Base-by-base conservation (phyloP, 1,284 basidiomycete genomes). In the Ceratobasidium sp. region DNA sequence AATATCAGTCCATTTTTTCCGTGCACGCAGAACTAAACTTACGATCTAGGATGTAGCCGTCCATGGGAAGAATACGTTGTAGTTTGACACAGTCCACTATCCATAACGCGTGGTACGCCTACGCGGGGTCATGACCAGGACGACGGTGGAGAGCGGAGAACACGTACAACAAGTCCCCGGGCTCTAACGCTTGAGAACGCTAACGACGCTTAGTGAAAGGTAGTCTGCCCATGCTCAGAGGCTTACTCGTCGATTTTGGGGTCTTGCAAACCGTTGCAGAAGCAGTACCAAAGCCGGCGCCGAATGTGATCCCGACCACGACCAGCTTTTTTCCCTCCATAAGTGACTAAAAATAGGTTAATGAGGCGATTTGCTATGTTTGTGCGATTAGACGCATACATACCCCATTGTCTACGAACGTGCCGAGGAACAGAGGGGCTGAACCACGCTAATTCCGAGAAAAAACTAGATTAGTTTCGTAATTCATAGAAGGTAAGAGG, bases 61-160 rank as follows among this genome's bases (percentile, higher is more conserved):
- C 35, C 73, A 75, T 75, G 10, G 73, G 62, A 55, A 75, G 62
- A n/a, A 60, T 14, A 8, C 60, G 46, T 54, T 62, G 60, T 10
- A 54, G 50, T 20, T 75, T 75, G 12, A 75, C 38, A 48, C 60
- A 65, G 30, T 75, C 73, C 2, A 66, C 7, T 33, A 75, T 66
- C 73, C 73, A 75, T 52, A 75, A 30, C 6, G 73, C 73, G 62
- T 75, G 73, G 33, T 75, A 75, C 41, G 73, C 48, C 73, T 75
- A 18, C 16, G 23, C 8, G 12, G 14, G 20, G 33, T 65, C 10
- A 59, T 1, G n/a, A 23, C 27, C 8, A 44, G 35, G 8, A 3
- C 18, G 10, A 12, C 41, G 30, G 4, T 14, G 27, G 2, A 2
- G 5, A 23, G 27, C 2, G 14, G 27, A 48, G 16, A 20, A 33